These are phyloP conservation scores for Fusarium vanettenii DNA, from an alignment of 2,329 filamentous ascomycete species.

Conservation along the genomic window DNA sequence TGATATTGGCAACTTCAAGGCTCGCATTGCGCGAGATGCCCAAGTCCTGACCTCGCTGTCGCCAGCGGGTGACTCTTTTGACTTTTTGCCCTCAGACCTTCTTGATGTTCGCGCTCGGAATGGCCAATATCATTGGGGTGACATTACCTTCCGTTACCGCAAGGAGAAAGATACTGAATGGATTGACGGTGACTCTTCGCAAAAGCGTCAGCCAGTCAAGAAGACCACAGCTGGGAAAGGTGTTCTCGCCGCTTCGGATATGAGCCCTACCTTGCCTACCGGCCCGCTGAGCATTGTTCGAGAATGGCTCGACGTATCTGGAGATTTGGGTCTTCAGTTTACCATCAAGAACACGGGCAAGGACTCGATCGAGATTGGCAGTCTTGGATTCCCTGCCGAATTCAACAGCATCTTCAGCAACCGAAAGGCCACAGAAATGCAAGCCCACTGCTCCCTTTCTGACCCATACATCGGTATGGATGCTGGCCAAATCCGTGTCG, in stretches of 20 bases:
- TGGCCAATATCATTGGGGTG: conserved; percentile 69
- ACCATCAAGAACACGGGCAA: conserved; percentile 59
- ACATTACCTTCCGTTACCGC: conserved; percentile 68
- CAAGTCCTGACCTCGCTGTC: conserved; percentile 62
- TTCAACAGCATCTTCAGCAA: conserved; percentile 72
- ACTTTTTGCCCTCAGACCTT: conserved; percentile 67
- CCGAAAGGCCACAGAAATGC: conserved; percentile 60
- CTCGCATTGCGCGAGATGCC: conserved; percentile 56
- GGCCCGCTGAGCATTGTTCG: conserved; percentile 60
- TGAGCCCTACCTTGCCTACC: conserved; percentile 55
- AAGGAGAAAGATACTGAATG: conserved; percentile 51
- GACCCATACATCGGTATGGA: conserved; percentile 72
- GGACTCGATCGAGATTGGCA: conserved; percentile 62
- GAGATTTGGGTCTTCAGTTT: conserved; percentile 64
- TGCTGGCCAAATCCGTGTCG: conserved; percentile 67
- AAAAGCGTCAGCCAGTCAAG: conserved; percentile 48
- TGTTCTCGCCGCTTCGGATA: conserved; percentile 53
- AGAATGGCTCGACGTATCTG: conserved; percentile 61
- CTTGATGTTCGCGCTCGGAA: conserved; percentile 59
- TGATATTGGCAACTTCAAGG: conserved; percentile 55
- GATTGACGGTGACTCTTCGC: conserved; percentile 60
- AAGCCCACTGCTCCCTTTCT: conserved; percentile 63
- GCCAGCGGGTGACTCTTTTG: conserved; percentile 55
- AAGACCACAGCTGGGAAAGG: conserved; percentile 9
- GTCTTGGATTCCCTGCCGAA: conserved; percentile 68